Percentiles rank a stretch among this genome's conserved stretches.
Evolutionary conservation across 2,329 filamentous ascomycete species (phyloP).

Genomic region (Botryosphaeria dothidea): DNA sequence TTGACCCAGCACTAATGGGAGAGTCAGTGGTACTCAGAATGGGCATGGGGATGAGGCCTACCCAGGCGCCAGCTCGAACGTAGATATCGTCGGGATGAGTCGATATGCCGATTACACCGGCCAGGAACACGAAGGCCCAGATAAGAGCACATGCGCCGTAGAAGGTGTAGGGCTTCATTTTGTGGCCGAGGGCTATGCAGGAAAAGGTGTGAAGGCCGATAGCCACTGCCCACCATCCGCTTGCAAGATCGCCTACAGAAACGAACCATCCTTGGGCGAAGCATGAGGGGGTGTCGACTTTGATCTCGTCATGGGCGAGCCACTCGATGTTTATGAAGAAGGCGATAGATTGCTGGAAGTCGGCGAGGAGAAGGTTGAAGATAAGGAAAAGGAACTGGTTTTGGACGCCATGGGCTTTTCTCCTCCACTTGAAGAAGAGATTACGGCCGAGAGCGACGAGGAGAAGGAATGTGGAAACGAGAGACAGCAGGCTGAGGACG

Average conservation of each 20-base stretch:
- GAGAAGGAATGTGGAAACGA: conserved; percentile 45
- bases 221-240: conserved; percentile 65
- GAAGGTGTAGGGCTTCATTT: conserved; percentile 53
- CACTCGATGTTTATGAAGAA: conserved; percentile 66
- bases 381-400: conserved; percentile 72
- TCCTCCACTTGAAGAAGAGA: conserved; percentile 41
- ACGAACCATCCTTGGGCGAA: conserved; percentile 69
- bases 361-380: conserved; percentile 68
- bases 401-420: conserved; percentile 37
- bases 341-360: conserved; percentile 65
- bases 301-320: conserved; percentile 55
- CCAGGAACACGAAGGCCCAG: conserved; percentile 62
- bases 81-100: conserved; percentile 53
- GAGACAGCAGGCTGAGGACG: conserved; percentile 48
- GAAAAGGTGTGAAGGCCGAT: conserved; percentile 69
- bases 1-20: conserved; percentile 62
- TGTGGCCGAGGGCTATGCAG: conserved; percentile 59
- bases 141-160: conserved; percentile 49
- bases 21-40: not conserved
- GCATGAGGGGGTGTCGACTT: conserved; percentile 58
- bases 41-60: conserved; percentile 25
- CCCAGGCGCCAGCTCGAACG: conserved; percentile 65
- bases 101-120: conserved; percentile 55
- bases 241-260: conserved; percentile 65
- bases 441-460: conserved; percentile 49